phyloP scores from a whole-genome alignment of 768 basidiomycete genomes.

The Rhodotorula toruloides region DNA sequence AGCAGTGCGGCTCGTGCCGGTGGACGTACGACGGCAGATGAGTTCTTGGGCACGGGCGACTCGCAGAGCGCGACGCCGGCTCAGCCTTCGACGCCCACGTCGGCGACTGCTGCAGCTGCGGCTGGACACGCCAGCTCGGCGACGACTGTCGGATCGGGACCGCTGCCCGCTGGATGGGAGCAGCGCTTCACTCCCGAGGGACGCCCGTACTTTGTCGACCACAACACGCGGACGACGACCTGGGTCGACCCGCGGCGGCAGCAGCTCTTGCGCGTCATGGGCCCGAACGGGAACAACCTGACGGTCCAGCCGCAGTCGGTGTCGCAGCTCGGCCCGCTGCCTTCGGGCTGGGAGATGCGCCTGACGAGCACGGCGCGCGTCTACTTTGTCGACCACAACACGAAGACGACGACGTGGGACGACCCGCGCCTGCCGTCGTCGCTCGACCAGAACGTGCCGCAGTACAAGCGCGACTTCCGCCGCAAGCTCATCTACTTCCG shows the following conservation, averaged over 20 bases:
- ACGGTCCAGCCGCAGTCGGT: slow-evolving; percentile 90
- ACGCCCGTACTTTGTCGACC: slow-evolving; percentile 97
- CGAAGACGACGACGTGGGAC: slow-evolving; percentile 99
- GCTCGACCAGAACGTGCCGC: slow-evolving; percentile 92
- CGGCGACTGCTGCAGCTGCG: slow-evolving; percentile 41
- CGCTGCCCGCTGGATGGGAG: slow-evolving; percentile 95
- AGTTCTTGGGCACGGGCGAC: slow-evolving; percentile 41
- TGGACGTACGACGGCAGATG: slow-evolving; percentile 54
- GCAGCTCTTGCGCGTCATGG: slow-evolving; percentile 93
- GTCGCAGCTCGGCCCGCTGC: slow-evolving; percentile 90
- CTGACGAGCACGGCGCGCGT: slow-evolving; percentile 95
- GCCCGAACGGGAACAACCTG: slow-evolving; percentile 79
- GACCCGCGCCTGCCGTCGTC: slow-evolving; percentile 94
- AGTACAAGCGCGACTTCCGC: slow-evolving; percentile 99
- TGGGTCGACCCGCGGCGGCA: slow-evolving; percentile 99
- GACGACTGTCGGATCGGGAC: slow-evolving; percentile 74
- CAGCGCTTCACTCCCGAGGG: slow-evolving; percentile 98
- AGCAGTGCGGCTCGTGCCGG: not conserved
- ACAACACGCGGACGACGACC: slow-evolving; percentile 98
- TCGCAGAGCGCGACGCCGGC: slow-evolving; percentile 51
- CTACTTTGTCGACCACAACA: slow-evolving; percentile 78
- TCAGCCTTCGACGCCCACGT: slow-evolving; percentile 21
- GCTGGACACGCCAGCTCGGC: slow-evolving; percentile 42
- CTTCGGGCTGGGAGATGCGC: slow-evolving; percentile 99
- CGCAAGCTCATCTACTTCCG: slow-evolving; percentile 99